phyloP scores from a whole-genome alignment of 2,329 filamentous ascomycete genomes.

The Pestalotiopsis sp. region DNA sequence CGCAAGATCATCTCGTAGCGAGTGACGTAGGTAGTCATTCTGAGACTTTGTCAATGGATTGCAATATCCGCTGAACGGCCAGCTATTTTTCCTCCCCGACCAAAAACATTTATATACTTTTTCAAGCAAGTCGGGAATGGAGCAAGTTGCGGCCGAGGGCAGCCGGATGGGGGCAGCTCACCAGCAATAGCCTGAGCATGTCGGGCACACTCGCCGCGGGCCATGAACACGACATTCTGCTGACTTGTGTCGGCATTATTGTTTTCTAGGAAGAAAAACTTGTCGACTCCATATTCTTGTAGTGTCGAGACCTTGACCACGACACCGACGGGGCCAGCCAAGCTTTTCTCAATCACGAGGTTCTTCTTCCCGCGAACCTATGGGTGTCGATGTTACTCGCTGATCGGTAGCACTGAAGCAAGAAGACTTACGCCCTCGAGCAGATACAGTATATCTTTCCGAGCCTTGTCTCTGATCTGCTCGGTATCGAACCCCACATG shows the following conservation, averaged over 20 bases:
- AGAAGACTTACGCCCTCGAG: slow-evolving; percentile 85
- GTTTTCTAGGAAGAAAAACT: slow-evolving; percentile 96
- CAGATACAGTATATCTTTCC: slow-evolving; percentile 86
- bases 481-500: slow-evolving; percentile 72
- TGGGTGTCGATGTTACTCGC: slow-evolving; percentile 20
- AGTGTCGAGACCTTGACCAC: slow-evolving; percentile 95
- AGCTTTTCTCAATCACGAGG: slow-evolving; percentile 85
- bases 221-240: slow-evolving; percentile 92
- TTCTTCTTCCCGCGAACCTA: slow-evolving; percentile 99
- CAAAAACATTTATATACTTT: slow-evolving; percentile 13
- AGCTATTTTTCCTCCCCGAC: not conserved
- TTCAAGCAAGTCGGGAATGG: not conserved
- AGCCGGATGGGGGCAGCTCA: slow-evolving; percentile 49
- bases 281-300: slow-evolving; percentile 97
- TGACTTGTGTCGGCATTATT: slow-evolving; percentile 93
- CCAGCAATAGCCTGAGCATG: slow-evolving; percentile 87
- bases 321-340: slow-evolving; percentile 86
- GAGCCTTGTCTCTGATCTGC: slow-evolving; percentile 78
- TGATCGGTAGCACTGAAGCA: slow-evolving; percentile 17
- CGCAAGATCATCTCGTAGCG: not conserved
- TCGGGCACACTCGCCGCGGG: slow-evolving; percentile 83
- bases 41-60: not conserved
- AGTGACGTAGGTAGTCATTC: not conserved
- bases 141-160: not conserved
- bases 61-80: not conserved